A percentile compares a stretch with the other conserved stretches of the same genome.
Evolutionary conservation across 1,139 yeast species (phyloP).

Genomic region (Candida glucosophila): DNA sequence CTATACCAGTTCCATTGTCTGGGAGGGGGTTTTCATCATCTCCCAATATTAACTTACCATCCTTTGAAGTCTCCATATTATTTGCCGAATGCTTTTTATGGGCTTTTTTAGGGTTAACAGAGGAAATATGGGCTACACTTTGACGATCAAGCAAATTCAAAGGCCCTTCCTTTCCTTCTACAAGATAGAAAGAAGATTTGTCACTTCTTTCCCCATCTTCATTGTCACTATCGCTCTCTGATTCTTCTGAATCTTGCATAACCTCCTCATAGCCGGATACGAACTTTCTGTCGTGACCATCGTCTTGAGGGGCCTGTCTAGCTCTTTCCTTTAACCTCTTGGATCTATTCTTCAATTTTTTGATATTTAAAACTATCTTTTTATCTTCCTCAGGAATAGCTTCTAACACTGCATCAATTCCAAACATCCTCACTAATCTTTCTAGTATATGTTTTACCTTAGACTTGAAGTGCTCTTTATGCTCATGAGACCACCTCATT

Average conservation of each 20-base stretch:
- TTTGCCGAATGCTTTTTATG: constrained; percentile 37
- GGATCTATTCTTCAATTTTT: constrained; percentile 77
- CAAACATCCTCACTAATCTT: constrained; percentile 82
- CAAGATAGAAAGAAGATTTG: constrained; percentile 53
- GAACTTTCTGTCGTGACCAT: constrained; percentile 36
- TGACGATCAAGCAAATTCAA: constrained; percentile 81
- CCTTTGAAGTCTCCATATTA: constrained; percentile 45
- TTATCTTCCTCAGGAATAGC: constrained; percentile 84
- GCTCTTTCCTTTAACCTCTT: constrained; percentile 44
- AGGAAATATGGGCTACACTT: constrained; percentile 79
- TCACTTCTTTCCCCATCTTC: constrained; percentile 17
- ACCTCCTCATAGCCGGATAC: constrained; percentile 87
- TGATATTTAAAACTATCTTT: constrained; percentile 75
- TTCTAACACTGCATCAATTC: constrained; percentile 68
- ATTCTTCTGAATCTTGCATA: constrained; percentile 48
- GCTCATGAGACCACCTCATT: constrained; percentile 92
- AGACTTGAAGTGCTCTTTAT: constrained; percentile 86
- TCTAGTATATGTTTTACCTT: constrained; percentile 90
- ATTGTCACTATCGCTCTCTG: constrained; percentile 32
- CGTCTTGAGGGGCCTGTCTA: constrained; percentile 7
- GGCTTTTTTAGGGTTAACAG: constrained; percentile 64
- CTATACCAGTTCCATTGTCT: constrained; percentile 51
- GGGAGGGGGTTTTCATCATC: constrained; percentile 40
- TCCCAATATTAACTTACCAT: constrained; percentile 47
- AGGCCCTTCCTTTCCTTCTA: constrained; percentile 77